Evolutionary conservation across 768 basidiomycete genomes (phyloP), one percentile per base, ranked within the genome.

Genomic region (Termitomyces sp.): DNA sequence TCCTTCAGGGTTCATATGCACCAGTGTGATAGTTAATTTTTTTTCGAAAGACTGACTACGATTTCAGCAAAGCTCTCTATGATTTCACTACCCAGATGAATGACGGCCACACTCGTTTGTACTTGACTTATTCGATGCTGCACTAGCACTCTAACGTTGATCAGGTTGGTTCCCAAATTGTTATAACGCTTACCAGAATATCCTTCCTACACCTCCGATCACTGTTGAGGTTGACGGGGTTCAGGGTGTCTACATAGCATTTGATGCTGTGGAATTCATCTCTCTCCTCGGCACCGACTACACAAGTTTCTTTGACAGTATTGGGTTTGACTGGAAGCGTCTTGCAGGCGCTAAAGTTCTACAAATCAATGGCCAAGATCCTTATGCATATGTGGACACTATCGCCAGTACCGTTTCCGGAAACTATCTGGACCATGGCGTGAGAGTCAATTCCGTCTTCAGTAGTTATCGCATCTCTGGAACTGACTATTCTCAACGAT

Each of bases 81-180:
- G 74, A 83, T 53, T 79, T 84, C 58, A 79, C 77, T 0, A 82
- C 75, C 18, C 76, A 76, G 49, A 62, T 88, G 45, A 87, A 88
- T 64, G 85, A 87, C 64, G 86, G 86, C 6, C 86, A 87, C 64
- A 88, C 86, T 13, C 76, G 85, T 82, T 68, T 30, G 77, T 66
- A 32, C 18, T 24, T 39, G 10, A 58, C 57, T 20, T 22, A 36
- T 45, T 34, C 6, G 27, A 39, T 7, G 39, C 26, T 24, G 16
- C 34, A 24, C 1, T 18, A n/a, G 5, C 24, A 26, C 9, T 8
- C 26, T 54, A 24, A 32, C 34, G 22, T 52, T 20, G 20, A n/a
- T 27, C n/a, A 85, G 82, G 79, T 22, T 86, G 82, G 79, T 79
- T 82, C 71, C 81, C 84, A 0, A 62, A 72, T 39, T 87, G 85